These are phyloP conservation scores for Prunus davidiana DNA, from an alignment of 306 rosid species.

Conservation along the genomic window DNA sequence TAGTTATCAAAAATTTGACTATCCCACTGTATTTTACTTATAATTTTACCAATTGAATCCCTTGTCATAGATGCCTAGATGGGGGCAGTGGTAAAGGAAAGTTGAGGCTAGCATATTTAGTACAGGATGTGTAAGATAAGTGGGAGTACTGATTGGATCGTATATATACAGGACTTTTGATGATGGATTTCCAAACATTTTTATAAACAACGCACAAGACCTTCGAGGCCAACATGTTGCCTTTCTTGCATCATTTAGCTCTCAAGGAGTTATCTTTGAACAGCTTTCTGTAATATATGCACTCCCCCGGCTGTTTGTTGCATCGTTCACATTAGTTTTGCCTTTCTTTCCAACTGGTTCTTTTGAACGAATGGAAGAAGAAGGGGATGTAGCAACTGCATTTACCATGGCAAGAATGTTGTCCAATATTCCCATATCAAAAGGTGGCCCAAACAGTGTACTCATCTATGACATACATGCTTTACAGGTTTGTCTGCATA, in stretches of 20 bases:
- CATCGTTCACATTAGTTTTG: constrained; percentile 90
- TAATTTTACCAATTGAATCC: not conserved
- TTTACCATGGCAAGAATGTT: constrained; percentile 96
- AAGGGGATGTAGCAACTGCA: constrained; percentile 99
- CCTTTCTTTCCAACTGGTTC: constrained; percentile 99
- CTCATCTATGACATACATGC: constrained; percentile 96
- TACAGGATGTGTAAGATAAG: not conserved
- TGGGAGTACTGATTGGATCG: constrained; percentile 20
- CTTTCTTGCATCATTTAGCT: constrained; percentile 85
- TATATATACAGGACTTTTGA: constrained; percentile 72
- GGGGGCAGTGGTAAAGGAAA: not conserved
- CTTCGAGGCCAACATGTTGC: constrained; percentile 97
- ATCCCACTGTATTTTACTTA: not conserved
- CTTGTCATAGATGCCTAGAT: not conserved
- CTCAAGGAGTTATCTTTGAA: constrained; percentile 87
- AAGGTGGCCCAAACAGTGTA: constrained; percentile 95
- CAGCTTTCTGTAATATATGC: constrained; percentile 92
- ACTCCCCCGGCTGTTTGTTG: constrained; percentile 85
- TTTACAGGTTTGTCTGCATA: constrained; percentile 64
- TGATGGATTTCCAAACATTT: constrained; percentile 92
- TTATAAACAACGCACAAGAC: constrained; percentile 80
- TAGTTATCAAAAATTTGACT: not conserved
- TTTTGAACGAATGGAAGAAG: constrained; percentile 99
- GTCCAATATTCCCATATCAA: constrained; percentile 86
- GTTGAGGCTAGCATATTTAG: not conserved